Evolutionary conservation across 176 grass and related monocot species (phyloP).

Genomic region (Phragmites australis): DNA sequence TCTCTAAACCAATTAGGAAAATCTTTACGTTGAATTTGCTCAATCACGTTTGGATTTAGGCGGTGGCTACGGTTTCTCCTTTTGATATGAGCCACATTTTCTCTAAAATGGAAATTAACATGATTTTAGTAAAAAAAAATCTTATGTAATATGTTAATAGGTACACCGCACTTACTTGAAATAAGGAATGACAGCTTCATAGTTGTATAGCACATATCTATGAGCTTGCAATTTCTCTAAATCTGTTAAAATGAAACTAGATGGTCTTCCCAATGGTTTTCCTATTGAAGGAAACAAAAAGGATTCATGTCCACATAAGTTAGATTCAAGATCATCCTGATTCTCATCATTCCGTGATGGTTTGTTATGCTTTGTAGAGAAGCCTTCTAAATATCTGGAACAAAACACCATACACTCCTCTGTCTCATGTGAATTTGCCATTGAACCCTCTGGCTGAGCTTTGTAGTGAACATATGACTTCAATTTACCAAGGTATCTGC

Average conservation of each 20-base stretch:
- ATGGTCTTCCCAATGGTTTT: constrained; percentile 3
- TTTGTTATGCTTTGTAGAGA: neutral
- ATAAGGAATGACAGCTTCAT: neutral
- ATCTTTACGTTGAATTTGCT: neutral
- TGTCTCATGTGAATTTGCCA: neutral
- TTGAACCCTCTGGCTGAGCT: neutral
- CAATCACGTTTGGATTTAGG: neutral
- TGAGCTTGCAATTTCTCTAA: neutral
- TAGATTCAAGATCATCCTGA: neutral
- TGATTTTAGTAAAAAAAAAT: neutral
- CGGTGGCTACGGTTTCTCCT: neutral
- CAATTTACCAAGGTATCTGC: neutral
- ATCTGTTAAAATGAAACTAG: neutral
- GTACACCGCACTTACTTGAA: neutral
- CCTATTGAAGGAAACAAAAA: neutral
- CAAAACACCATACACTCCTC: constrained; percentile 9
- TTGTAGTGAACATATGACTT: neutral
- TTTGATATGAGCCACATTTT: neutral
- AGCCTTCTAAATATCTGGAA: neutral
- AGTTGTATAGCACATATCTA: neutral
- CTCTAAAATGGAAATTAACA: neutral
- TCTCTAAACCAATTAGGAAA: neutral
- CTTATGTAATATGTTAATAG: neutral
- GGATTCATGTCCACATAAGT: neutral
- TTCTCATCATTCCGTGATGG: neutral